Base-by-base conservation (phyloP, 352 stramenopile species). In the Pythium folliculosum region DNA sequence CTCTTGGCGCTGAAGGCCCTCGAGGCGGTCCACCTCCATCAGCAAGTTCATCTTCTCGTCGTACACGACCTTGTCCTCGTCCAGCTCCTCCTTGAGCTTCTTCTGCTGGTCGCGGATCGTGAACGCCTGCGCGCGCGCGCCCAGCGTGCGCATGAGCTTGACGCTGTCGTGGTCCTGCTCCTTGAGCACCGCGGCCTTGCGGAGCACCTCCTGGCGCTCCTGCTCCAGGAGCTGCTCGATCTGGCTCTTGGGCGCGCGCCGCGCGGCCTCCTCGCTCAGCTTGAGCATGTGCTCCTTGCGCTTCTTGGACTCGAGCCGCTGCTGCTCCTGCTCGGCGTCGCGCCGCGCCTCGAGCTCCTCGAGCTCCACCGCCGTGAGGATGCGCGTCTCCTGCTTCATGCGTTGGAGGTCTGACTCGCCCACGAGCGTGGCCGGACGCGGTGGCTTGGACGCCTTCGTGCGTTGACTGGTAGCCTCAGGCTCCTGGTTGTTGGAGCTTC, bases 71-170 rank as follows among this genome's bases (percentile, higher is more conserved):
- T 96, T 86, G 13, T 88, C 76, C 9, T 91, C 80, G 70, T 89
- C 82, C 1, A 90, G 69, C 21, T 83, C 74, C 30, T 82, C 63
- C 52, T 89, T 83, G 37, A 91, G 71, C 58, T 89, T 80, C 12
- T 91, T 80, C 69, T 98, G 94, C 70, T 97, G 80, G 72, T 99
- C 95, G 30, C 95, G 92, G 70, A 98, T 98, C 30, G 91, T 97
- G 76, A 98, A 99, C 40, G 93, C 93, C 54, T 91, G 89, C 1
- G 95, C 94, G 14, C 94, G 77, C 52, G 92, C 90, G 25, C 88
- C 94, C 2, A 97, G 91, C 22, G 92, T 97, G 67, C 94, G 96
- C 63, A 99, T 88, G 25, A 98, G 77, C 78, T 99, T 98, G 35
- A 98, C 91, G 30, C 94, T 89, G 74, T 98, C 95, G 63, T 94